These are phyloP conservation scores for Mitragyna speciosa DNA, from an alignment of 257 asterid species.

Conservation along the genomic window DNA sequence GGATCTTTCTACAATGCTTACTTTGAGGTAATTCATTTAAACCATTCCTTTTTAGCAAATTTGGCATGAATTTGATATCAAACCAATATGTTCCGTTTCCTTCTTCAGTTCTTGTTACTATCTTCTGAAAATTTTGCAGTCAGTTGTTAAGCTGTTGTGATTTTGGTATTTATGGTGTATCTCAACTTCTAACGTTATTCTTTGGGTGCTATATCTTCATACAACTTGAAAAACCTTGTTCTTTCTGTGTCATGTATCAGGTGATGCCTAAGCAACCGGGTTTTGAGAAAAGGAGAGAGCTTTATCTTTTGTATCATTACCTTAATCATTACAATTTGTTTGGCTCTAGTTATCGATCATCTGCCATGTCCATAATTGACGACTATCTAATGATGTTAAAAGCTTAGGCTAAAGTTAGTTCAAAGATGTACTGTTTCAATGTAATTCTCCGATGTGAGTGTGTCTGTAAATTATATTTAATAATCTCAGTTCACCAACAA, in stretches of 20 bases:
- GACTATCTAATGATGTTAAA: slow-evolving; percentile 61
- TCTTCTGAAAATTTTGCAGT: background rate
- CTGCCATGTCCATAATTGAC: slow-evolving; percentile 81
- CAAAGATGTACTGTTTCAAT: background rate
- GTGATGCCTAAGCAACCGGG: slow-evolving; percentile 86
- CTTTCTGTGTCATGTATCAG: slow-evolving; percentile 32
- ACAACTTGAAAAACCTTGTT: background rate
- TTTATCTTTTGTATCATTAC: slow-evolving; percentile 84
- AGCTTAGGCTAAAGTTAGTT: slow-evolving; percentile 30
- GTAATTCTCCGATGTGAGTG: background rate
- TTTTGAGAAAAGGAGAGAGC: slow-evolving; percentile 69
- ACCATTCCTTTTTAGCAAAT: background rate
- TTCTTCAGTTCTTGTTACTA: background rate
- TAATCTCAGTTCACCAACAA: background rate
- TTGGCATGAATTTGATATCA: background rate
- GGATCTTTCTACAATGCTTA: slow-evolving; percentile 78
- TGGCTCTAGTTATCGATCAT: slow-evolving; percentile 85
- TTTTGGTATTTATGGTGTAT: background rate
- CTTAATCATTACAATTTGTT: slow-evolving; percentile 90
- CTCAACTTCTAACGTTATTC: background rate
- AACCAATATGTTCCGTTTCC: background rate
- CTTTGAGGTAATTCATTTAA: slow-evolving; percentile 59
- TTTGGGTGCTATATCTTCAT: background rate
- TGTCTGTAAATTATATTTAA: slow-evolving; percentile 1
- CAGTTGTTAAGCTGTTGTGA: background rate